Conservation (phyloP, 176 grass and related monocot species). For the Luzula sylvatica region DNA sequence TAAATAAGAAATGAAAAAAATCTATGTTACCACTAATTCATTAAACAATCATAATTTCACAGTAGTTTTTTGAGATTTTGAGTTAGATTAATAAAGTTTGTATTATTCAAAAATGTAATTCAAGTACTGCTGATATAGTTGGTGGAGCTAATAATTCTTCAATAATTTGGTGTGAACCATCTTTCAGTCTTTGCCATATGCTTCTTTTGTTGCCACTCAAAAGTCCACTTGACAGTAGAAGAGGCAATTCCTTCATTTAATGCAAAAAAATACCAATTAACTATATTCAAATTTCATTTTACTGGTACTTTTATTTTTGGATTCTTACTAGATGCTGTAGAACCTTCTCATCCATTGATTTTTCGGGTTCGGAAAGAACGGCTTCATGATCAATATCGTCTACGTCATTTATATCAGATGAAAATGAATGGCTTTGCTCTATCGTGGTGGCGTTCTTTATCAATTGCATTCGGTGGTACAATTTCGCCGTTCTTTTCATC, state of each 20-base stretch:
- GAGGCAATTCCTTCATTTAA: conserved; percentile 6
- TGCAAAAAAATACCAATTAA: not conserved
- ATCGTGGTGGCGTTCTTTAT: not conserved
- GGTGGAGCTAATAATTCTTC: conserved; percentile 55
- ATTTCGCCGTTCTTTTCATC: conserved; percentile 39
- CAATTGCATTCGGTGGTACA: conserved; percentile 13
- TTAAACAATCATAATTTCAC: no score
- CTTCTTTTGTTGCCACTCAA: not conserved
- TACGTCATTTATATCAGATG: not conserved
- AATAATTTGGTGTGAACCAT: not conserved
- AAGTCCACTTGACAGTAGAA: conserved; percentile 19
- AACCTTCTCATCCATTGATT: conserved; percentile 14
- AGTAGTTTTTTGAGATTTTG: no score
- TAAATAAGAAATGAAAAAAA: not conserved
- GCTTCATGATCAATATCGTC: conserved; percentile 11
- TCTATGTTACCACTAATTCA: no score
- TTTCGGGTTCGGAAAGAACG: conserved; percentile 9
- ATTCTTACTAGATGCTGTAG: conserved; percentile 35
- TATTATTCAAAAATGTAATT: conserved; percentile 3
- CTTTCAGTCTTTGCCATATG: conserved; percentile 33
- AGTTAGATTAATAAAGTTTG: no score
- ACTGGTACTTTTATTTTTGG: not conserved
- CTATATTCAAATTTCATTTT: not conserved
- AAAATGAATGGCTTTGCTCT: not conserved
- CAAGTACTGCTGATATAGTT: conserved; percentile 37